phyloP scores from a whole-genome alignment of 495 filamentous ascomycete species.

The Alectoria sarmentosa region DNA sequence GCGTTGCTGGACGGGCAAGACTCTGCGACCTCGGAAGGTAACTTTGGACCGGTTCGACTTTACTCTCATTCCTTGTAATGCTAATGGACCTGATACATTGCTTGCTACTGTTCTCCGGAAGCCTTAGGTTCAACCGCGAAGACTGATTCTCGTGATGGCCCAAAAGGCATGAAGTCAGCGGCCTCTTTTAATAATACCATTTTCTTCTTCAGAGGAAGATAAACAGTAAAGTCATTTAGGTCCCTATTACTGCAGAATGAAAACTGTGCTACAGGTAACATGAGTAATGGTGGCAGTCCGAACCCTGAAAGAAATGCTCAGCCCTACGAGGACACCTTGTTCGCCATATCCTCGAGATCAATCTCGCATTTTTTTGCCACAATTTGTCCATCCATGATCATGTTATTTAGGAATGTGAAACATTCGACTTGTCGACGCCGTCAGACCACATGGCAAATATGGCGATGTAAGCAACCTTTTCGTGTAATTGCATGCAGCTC shows the following conservation, averaged over 20 bases:
- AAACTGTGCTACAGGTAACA: background rate
- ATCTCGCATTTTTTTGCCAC: background rate
- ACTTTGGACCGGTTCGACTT: slow-evolving; percentile 4
- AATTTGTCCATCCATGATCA: background rate
- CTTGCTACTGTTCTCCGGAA: slow-evolving; percentile 3
- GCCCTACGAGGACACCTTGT: background rate
- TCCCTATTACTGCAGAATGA: background rate
- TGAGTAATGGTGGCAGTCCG: background rate
- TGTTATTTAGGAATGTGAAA: background rate
- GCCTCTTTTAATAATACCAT: background rate
- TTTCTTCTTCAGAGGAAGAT: background rate
- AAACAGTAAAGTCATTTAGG: background rate
- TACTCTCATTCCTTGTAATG: background rate
- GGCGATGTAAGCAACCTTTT: background rate
- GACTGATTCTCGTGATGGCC: background rate
- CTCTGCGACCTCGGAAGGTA: background rate
- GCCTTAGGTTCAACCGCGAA: background rate
- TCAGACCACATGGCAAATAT: background rate
- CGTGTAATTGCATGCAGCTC: background rate
- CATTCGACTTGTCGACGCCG: background rate
- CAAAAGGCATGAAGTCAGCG: background rate
- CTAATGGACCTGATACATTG: slow-evolving; percentile 8
- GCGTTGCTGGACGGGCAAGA: background rate
- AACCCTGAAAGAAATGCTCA: background rate
- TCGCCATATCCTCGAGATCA: background rate